Evolutionary conservation across 169 alveolate species (phyloP).

Genomic region (Amoebophrya sp.): DNA sequence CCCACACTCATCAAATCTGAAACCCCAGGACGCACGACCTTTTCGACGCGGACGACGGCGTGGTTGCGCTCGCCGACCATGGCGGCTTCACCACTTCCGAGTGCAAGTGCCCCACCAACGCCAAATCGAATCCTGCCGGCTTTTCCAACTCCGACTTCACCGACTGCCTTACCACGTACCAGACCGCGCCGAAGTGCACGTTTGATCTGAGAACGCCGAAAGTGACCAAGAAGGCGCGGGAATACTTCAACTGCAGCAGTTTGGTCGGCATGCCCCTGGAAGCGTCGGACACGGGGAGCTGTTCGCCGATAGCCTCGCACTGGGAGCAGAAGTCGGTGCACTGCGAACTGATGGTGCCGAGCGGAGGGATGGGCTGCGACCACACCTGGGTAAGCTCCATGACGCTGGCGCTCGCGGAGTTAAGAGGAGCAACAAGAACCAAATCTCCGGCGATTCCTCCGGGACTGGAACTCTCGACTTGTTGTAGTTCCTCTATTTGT

Average conservation of each 20-base stretch:
- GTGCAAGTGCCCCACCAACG: background rate
- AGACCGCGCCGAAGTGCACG: background rate
- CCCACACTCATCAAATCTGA: too few species aligned
- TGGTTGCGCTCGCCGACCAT: background rate
- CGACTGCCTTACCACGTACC: background rate
- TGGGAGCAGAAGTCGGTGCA: background rate
- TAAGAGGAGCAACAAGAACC: too few species aligned
- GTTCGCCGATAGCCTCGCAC: background rate
- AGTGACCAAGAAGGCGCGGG: background rate
- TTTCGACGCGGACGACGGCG: background rate
- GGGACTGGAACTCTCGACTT: too few species aligned
- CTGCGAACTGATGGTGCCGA: background rate
- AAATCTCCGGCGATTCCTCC: too few species aligned
- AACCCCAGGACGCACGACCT: background rate
- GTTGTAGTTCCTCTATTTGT: too few species aligned
- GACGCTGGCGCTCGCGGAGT: background rate
- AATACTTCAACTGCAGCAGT: background rate
- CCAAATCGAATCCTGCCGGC: background rate
- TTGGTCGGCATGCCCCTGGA: background rate
- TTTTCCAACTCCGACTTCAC: background rate
- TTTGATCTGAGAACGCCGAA: background rate
- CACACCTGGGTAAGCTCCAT: background rate
- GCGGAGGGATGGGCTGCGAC: background rate
- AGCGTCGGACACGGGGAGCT: background rate
- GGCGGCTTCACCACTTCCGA: background rate